phyloP scores from a whole-genome alignment of 2,329 filamentous ascomycete genomes.

The Fusarium armeniacum region DNA sequence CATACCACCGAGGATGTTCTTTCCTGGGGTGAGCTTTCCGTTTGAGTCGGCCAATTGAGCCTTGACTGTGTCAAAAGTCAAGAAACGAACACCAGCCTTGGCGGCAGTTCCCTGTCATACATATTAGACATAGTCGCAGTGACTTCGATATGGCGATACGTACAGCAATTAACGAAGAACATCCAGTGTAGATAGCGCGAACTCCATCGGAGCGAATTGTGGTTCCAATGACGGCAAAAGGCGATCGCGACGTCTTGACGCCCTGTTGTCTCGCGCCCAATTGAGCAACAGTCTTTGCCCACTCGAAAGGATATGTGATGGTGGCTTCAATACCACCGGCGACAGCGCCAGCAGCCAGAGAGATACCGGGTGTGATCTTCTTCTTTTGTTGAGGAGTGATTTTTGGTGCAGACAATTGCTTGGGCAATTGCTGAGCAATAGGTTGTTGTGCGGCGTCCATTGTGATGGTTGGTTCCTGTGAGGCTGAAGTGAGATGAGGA shows the following conservation, averaged over 20 bases:
- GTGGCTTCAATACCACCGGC: constrained; percentile 68
- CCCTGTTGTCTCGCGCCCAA: constrained; percentile 54
- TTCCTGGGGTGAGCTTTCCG: constrained; percentile 67
- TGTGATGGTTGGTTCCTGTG: not conserved
- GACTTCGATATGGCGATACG: not conserved
- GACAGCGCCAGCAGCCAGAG: constrained; percentile 63
- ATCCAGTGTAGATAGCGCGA: constrained; percentile 73
- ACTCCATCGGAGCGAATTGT: constrained; percentile 70
- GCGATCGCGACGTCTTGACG: constrained; percentile 60
- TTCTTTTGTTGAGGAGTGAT: constrained; percentile 9
- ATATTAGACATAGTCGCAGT: accelerated
- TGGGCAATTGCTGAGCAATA: constrained; percentile 4
- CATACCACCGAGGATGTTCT: constrained; percentile 75
- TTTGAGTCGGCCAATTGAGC: constrained; percentile 68
- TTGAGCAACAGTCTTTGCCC: constrained; percentile 75
- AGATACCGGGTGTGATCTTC: constrained; percentile 57
- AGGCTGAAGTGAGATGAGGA: not conserved
- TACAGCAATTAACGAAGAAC: constrained; percentile 68
- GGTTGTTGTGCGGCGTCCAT: constrained; percentile 22
- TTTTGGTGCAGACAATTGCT: not conserved
- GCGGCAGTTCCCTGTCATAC: constrained; percentile 64
- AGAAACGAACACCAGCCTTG: constrained; percentile 76
- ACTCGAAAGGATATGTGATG: constrained; percentile 74
- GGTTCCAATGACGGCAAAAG: constrained; percentile 67
- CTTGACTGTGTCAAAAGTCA: constrained; percentile 76